Conservation (phyloP, 1,284 basidiomycete species). For the Prillingera fragicola region DNA sequence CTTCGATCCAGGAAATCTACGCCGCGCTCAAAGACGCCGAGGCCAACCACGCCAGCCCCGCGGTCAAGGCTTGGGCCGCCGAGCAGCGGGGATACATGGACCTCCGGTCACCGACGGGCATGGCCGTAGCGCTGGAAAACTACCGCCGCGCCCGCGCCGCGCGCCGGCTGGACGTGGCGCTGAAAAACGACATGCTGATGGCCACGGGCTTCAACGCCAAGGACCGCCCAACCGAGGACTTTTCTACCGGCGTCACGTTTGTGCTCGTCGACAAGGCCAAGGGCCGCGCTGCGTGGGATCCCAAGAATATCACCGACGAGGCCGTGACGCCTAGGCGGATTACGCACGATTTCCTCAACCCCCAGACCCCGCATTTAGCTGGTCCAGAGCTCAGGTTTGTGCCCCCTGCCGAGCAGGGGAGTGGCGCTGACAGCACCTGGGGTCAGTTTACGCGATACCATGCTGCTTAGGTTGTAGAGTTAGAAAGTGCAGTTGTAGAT, state of each 20-base stretch:
- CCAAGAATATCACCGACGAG: conserved; percentile 58
- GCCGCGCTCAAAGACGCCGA: conserved; percentile 51
- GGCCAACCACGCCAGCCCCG: conserved; percentile 44
- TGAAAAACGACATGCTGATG: conserved; percentile 33
- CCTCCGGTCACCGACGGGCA: conserved; percentile 72
- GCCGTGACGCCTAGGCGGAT: conserved; percentile 53
- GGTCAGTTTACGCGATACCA: too few relatives aligned
- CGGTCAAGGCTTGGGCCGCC: conserved; percentile 63
- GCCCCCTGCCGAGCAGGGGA: too few relatives aligned
- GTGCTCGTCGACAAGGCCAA: conserved; percentile 61
- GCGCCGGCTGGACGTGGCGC: too few relatives aligned
- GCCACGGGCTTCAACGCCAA: conserved; percentile 22
- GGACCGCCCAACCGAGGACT: conserved; percentile 69
- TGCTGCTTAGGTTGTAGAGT: too few relatives aligned
- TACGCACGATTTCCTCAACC: conserved; percentile 24
- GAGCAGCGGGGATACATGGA: conserved; percentile 59
- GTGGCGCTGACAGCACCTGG: too few relatives aligned
- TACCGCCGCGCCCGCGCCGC: too few relatives aligned
- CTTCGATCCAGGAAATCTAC: conserved; percentile 63
- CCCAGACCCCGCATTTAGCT: conserved; percentile 61
- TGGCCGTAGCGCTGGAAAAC: conserved; percentile 71
- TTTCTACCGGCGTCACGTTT: conserved; percentile 67
- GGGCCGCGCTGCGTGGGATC: conserved; percentile 38
- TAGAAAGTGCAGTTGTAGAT: too few relatives aligned
- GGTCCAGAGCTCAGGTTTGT: too few relatives aligned